phyloP scores from a whole-genome alignment of 2,329 filamentous ascomycete species.

The Colletotrichum agaves region DNA sequence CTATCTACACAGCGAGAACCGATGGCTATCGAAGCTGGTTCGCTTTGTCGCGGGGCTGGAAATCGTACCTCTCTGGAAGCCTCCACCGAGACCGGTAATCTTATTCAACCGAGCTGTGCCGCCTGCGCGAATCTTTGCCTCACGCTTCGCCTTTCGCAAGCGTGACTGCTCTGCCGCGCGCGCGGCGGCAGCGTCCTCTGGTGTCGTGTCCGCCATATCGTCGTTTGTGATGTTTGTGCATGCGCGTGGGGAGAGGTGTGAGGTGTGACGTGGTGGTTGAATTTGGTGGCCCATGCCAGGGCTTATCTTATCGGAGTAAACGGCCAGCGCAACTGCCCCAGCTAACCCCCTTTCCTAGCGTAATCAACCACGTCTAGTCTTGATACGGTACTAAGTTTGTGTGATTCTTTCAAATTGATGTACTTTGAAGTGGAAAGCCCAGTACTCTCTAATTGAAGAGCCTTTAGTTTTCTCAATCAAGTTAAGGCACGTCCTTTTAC shows the following conservation, averaged over 20 bases:
- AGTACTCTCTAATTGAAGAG: no score
- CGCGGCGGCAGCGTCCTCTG: slow-evolving; percentile 61
- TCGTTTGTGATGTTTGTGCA: slow-evolving; percentile 13
- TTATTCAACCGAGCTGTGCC: slow-evolving; percentile 77
- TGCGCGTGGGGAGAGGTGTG: slow-evolving; percentile 27
- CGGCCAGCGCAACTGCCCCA: background rate
- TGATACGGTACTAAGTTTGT: no score
- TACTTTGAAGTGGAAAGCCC: no score
- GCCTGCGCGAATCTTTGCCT: slow-evolving; percentile 80
- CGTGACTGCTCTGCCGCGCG: slow-evolving; percentile 74
- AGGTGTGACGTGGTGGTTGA: slow-evolving; percentile 29
- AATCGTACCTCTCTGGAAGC: slow-evolving; percentile 56
- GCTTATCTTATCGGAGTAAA: slow-evolving; percentile 39
- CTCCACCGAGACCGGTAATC: slow-evolving; percentile 77
- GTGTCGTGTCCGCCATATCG: slow-evolving; percentile 53
- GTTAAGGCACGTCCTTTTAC: no score
- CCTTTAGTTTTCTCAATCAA: no score
- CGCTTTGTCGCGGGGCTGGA: background rate
- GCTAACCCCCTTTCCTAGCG: background rate
- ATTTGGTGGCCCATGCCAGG: slow-evolving; percentile 1
- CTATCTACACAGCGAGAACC: background rate
- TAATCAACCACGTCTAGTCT: background rate
- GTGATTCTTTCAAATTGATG: no score
- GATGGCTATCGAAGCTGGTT: background rate
- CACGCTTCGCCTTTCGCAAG: slow-evolving; percentile 80